phyloP scores from a whole-genome alignment of 768 basidiomycete genomes.

The Boletus fagicola region DNA sequence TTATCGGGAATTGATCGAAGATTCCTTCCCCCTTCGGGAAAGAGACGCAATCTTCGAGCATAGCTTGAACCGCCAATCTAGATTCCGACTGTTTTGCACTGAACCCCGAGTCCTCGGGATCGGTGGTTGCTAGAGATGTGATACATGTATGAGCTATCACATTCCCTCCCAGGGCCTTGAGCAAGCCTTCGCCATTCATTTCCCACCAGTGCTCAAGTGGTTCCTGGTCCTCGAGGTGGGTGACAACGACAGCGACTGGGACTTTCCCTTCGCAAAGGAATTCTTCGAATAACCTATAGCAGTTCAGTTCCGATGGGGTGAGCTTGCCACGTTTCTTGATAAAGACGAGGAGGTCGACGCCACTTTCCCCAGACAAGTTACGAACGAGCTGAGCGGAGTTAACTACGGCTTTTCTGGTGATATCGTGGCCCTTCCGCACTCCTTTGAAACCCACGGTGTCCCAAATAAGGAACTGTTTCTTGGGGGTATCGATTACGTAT shows the following conservation, averaged over 20 bases:
- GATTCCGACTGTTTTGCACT: background rate
- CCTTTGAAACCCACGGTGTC: conserved; percentile 3
- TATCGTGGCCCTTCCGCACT: background rate
- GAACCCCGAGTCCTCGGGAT: background rate
- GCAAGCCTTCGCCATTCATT: background rate
- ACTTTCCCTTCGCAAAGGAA: conserved; percentile 30
- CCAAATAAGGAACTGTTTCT: conserved; percentile 1
- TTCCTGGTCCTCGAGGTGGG: conserved; percentile 33
- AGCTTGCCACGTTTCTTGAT: conserved; percentile 29
- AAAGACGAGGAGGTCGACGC: conserved; percentile 36
- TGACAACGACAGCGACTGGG: conserved; percentile 35
- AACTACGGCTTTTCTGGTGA: background rate
- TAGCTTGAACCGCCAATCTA: background rate
- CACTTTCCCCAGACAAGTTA: conserved; percentile 5
- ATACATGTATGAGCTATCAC: conserved; percentile 22
- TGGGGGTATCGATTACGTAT: background rate
- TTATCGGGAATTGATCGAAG: background rate
- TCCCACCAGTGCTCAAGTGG: conserved; percentile 28
- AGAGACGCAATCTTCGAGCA: conserved; percentile 4
- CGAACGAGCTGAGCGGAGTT: conserved; percentile 24
- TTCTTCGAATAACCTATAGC: conserved; percentile 31
- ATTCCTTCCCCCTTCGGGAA: background rate
- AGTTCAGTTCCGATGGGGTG: conserved; percentile 21
- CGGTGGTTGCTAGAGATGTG: conserved; percentile 2
- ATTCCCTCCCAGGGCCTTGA: background rate